These are phyloP conservation scores for Stephania cephalantha DNA, from an alignment of 164 flowering plant genomes.

Conservation along the genomic window DNA sequence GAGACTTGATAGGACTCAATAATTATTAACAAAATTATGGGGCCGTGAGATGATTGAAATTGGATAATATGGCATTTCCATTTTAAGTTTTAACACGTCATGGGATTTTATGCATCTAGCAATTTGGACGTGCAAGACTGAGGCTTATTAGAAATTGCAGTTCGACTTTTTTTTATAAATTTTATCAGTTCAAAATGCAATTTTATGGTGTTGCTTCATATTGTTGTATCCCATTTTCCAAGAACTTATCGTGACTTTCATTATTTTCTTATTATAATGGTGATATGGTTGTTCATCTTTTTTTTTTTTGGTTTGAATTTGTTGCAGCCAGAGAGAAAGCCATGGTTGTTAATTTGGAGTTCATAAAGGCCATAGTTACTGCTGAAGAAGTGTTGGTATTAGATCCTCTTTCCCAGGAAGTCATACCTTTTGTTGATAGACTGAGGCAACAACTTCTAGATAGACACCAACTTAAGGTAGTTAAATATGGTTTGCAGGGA, in stretches of 20 bases:
- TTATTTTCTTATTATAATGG: not conserved
- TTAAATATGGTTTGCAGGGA: not conserved
- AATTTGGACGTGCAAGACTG: not conserved
- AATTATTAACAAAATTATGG: too few species aligned
- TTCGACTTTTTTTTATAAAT: not conserved
- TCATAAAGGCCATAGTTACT: conserved; percentile 87
- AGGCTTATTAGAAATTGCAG: not conserved
- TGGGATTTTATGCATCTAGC: too few species aligned
- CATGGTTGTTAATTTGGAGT: conserved; percentile 92
- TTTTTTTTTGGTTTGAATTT: conserved; percentile 3
- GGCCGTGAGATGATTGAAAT: not conserved
- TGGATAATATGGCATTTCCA: too few species aligned
- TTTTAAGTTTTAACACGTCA: too few species aligned
- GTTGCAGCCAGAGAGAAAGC: conserved; percentile 88
- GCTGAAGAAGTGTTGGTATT: conserved; percentile 90
- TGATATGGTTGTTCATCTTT: not conserved
- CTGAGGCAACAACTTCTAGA: conserved; percentile 66
- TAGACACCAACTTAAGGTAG: conserved; percentile 24
- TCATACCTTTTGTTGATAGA: conserved; percentile 84
- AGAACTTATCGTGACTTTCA: not conserved
- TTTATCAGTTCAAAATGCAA: not conserved
- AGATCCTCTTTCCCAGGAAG: conserved; percentile 81
- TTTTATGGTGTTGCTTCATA: not conserved
- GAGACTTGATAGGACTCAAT: too few species aligned
- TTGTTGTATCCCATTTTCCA: not conserved